Percentiles rank a stretch among this genome's conserved stretches.
Evolutionary conservation across 2,329 filamentous ascomycete genomes (phyloP).

Genomic region (Xylariomycetidae sp.): DNA sequence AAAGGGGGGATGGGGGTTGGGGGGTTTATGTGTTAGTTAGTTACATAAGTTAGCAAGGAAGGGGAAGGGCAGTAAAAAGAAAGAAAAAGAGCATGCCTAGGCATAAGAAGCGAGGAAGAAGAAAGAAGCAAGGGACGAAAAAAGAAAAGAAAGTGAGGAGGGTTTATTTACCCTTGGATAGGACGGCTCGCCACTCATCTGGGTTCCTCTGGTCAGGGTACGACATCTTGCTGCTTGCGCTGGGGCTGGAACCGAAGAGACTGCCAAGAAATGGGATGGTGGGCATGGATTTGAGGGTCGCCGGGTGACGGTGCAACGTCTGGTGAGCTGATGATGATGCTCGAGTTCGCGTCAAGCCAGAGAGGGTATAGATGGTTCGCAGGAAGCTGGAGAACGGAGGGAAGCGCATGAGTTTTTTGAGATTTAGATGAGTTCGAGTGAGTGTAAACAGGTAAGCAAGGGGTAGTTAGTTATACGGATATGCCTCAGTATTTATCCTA

Average conservation of each 20-base stretch:
- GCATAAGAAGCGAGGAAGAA: too few relatives aligned
- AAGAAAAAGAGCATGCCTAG: too few relatives aligned
- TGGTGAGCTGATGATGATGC: slow-evolving; percentile 19
- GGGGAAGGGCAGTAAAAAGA: too few relatives aligned
- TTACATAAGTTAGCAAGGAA: slow-evolving; percentile 1
- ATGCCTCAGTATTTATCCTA: neutral
- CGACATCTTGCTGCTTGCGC: slow-evolving; percentile 55
- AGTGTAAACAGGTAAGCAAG: too few relatives aligned
- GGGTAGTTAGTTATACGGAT: too few relatives aligned
- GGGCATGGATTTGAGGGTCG: slow-evolving; percentile 58
- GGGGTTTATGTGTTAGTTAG: slow-evolving; percentile 8
- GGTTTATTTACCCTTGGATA: slow-evolving; percentile 50
- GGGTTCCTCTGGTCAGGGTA: slow-evolving; percentile 78
- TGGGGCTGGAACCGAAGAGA: slow-evolving; percentile 63
- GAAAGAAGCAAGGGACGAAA: neutral
- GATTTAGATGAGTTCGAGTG: slow-evolving; percentile 3
- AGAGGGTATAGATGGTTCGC: slow-evolving; percentile 41
- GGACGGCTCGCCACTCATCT: slow-evolving; percentile 83
- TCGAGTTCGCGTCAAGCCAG: slow-evolving; percentile 36
- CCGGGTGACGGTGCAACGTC: slow-evolving; percentile 14
- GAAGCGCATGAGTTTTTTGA: slow-evolving; percentile 42
- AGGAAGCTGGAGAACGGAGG: slow-evolving; percentile 43
- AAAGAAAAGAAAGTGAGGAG: neutral
- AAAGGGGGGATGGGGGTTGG: slow-evolving; percentile 3
- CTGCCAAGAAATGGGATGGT: slow-evolving; percentile 73